Base-by-base conservation (phyloP, 1,284 basidiomycete species). In the Entoloma clypeatum region DNA sequence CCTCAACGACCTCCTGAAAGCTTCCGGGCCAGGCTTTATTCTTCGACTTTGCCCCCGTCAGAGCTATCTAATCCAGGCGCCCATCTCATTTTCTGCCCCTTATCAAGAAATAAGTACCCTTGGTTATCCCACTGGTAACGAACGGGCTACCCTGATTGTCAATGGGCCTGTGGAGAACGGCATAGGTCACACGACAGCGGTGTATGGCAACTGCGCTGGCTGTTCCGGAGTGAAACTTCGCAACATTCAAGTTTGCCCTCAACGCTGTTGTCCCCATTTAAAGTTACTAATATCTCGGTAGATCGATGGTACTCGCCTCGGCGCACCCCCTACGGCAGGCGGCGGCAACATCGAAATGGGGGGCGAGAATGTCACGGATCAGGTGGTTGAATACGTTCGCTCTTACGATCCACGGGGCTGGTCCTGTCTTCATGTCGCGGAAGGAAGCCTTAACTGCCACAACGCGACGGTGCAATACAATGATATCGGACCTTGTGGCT, bases 281-380 rank as follows among this genome's bases (percentile, higher is more conserved):
- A 11, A 39, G 14, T 42, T 32, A 21, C 31, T 25, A n/a, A 22
- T 34, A 38, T 26, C 26, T 34, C 13, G 37, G 29, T 49, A 86
- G 84, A 74, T 87, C 47, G 75, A 87, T 50, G 85, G 84, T 4
- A 74, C 75, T 1, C 77, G 85, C 41, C 58, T 57, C 9, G 74
- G 72, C 28, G 72, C 69, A 11, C 49, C 68, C 13, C 69, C 75
- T 0, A 73, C 69, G 1, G 43, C 39, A n/a, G 84, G 84, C 3
- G 85, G 82, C 1, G 84, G 74, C 9, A 86, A 86, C 54, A 85
- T 87, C 39, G 85, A 86, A 61, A 80, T 88, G 71, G 85, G 85
- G 7, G 85, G 83, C 7, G 54, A 67, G n/a, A 86, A 80, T n/a
- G n/a, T n/a, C 47, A 65, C 74, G 2, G 65, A 70, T 50, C 85